Evolutionary conservation across 1,284 basidiomycete genomes (phyloP), one percentile per base, ranked within the genome.

Genomic region (Golubevia sp.): DNA sequence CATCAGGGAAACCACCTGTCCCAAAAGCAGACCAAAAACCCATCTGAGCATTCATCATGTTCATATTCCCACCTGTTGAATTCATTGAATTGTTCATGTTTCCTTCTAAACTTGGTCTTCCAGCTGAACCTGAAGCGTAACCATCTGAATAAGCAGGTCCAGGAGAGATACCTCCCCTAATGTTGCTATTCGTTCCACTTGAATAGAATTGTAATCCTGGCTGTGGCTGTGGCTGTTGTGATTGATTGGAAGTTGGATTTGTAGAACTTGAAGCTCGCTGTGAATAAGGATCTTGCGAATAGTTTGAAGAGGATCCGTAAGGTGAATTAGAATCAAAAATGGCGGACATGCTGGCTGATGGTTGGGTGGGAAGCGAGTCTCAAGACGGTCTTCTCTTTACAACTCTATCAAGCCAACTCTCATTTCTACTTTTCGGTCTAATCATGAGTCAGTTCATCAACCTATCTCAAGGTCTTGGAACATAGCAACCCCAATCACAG

Each of bases 1-100:
- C 80, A 56, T 78, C 80, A 4, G 80, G 80, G 48, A 78, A 75
- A 6, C 77, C 79, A n/a, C 79, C 79, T 1, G 80, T 82, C 53
- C 77, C 77, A 58, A 83, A 82, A 20, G 80, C 80, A 26, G 67
- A 66, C 76, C 76, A 79, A 56, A 79, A 77, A 53, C 71, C 66
- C 67, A 75, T 69, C 52, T 79, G 75, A 18, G 68, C 65, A 53
- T 62, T 67, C 70, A 78, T 76, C 62, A 71, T 67, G 55, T 1
- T 67, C 66, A 15, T 66, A 61, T 13, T 69, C 63, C 27, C 65
- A 66, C 5, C 66, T 56, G 1, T 65, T 68, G 3, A 66, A 70
- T 50, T 50, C 18, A 59, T 56, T 11, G n/a, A 55, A 51, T 56
- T 54, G n/a, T 38, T 56, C 76, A 79, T 79, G 69, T 71, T 75